Percentiles rank a stretch among this genome's conserved stretches.
phyloP scores from a whole-genome alignment of 1,284 basidiomycete species.

The Cutaneotrichosporon sp. region DNA sequence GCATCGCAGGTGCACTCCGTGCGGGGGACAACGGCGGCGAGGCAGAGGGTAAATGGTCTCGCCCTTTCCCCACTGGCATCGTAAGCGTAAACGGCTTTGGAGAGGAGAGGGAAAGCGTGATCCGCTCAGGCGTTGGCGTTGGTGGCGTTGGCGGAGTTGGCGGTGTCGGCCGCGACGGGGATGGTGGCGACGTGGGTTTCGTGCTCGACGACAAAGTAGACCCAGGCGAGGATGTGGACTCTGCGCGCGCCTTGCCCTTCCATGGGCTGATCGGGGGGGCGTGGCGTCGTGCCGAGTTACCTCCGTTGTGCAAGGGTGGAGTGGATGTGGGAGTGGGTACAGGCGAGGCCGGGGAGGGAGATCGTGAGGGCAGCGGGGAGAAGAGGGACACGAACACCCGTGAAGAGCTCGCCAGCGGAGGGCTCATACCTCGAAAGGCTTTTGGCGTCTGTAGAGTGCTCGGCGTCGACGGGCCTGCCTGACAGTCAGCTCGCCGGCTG shows the following conservation, averaged over 20 bases:
- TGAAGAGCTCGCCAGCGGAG: not conserved
- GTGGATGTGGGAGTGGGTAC: not conserved
- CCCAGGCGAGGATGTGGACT: too few species aligned
- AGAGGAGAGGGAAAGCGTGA: not conserved
- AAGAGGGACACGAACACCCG: slow-evolving; percentile 1
- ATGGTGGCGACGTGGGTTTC: not conserved
- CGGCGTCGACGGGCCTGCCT: not conserved
- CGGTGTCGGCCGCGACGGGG: not conserved
- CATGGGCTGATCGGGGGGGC: not conserved
- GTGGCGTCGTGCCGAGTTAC: too few species aligned
- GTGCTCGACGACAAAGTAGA: too few species aligned
- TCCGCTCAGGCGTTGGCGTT: not conserved
- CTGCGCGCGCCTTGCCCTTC: too few species aligned
- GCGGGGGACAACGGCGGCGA: not conserved
- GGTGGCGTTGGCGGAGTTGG: not conserved
- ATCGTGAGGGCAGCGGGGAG: not conserved
- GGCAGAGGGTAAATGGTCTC: not conserved
- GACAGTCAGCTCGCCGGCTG: not conserved
- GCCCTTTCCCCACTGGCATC: not conserved
- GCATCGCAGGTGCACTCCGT: not conserved
- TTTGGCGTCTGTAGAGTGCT: too few species aligned
- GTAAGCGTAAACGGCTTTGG: not conserved
- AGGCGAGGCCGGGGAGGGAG: not conserved
- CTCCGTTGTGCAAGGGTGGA: too few species aligned
- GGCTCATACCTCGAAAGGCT: too few species aligned